Base-by-base conservation (phyloP, 805 yeast genomes). In the Candida peoriensis region DNA sequence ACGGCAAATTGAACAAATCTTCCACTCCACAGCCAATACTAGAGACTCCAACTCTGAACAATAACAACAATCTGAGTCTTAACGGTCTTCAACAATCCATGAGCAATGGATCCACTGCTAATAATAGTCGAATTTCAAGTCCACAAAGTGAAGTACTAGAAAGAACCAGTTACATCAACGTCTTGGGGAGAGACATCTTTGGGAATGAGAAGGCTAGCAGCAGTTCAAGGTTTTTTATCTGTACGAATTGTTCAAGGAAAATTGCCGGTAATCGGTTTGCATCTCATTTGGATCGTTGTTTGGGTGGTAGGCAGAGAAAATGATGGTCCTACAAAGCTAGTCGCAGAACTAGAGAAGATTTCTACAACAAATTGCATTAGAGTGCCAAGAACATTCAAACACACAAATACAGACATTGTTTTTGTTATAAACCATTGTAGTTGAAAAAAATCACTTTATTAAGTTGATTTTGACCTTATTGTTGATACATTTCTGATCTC, bases 181-280 rank as follows among this genome's bases (percentile, higher is more conserved):
- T 46, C 6, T 32, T 41, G 16, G 39, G 46, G 28, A 21, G 56
- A 37, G 78, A 73, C 42, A 66, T 73, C 3, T 72, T 58, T 50
- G 74, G 74, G n/a, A 71, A 70, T 38, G 78, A 70, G 34, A 69
- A 68, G 43, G 46, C 47, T 12, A 68, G 70, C 30, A 86, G 78
- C 29, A 54, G 70, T 13, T 61, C 66, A 2, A 57, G 70, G 34
- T 87, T 88, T 57, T 85, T 87, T 48, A 73, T 66, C 37, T 90
- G 98, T 60, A 69, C 71, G 5, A 81, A 83, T 46, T 90, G 98
- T 58, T 78, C 76, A 14, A 68, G 98, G 37, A 86, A 81, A 50
- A 81, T 90, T 7, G 90, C 96, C 1, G 96, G 95, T 1, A 81
- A 85, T 24, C 66, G 98, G 39, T 89, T 86, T 67, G 97, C 97